Percentiles rank a stretch among this genome's conserved stretches.
Conservation (phyloP, 495 filamentous ascomycete genomes). For the Xylaria acuta region DNA sequence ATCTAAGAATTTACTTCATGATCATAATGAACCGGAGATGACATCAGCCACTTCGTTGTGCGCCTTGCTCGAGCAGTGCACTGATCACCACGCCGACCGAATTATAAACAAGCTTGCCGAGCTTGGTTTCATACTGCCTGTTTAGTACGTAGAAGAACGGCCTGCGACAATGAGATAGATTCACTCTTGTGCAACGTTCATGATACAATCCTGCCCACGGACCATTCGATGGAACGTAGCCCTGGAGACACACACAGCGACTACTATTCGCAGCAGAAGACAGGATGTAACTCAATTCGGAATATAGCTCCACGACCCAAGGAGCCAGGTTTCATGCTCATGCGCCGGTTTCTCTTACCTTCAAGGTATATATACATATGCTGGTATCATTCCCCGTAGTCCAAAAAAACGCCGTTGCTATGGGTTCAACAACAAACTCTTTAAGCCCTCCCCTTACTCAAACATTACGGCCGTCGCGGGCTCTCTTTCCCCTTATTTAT, state of each 20-base stretch:
- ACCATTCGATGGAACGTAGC: not conserved
- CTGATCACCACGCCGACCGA: not conserved
- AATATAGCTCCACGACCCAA: not conserved
- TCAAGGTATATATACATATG: constrained; percentile 19
- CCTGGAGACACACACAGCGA: not conserved
- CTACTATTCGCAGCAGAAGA: not conserved
- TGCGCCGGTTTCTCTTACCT: not conserved
- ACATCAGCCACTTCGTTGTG: not conserved
- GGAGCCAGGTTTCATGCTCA: not conserved
- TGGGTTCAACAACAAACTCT: not conserved
- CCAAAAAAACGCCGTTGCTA: constrained; percentile 26
- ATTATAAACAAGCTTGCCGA: not conserved
- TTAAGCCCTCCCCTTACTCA: not conserved
- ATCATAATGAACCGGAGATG: not conserved
- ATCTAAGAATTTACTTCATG: not conserved
- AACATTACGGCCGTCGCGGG: not conserved
- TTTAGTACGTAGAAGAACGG: too few species aligned
- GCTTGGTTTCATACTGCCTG: too few species aligned
- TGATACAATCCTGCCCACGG: too few species aligned
- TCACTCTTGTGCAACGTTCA: too few species aligned
- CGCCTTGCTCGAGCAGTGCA: not conserved
- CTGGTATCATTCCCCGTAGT: constrained; percentile 28
- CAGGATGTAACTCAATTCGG: not conserved
- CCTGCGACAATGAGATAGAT: too few species aligned
- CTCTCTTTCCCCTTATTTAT: not conserved